A percentile compares a stretch with the other conserved stretches of the same genome.
These are phyloP conservation scores for Corylus avellana DNA, from an alignment of 306 rosid genomes.

Conservation along the genomic window DNA sequence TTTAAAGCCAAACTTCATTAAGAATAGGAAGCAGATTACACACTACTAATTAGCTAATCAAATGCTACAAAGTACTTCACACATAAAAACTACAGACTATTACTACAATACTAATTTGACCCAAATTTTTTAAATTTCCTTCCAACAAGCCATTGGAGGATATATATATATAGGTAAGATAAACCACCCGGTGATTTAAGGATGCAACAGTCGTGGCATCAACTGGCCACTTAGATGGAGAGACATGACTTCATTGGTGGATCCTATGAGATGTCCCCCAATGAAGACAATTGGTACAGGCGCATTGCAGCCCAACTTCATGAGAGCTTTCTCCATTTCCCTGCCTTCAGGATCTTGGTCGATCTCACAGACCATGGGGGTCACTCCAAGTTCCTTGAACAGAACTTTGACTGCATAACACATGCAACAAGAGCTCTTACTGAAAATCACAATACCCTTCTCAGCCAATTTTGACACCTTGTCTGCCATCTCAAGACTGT, in stretches of 20 bases:
- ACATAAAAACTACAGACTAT: constrained; percentile 39
- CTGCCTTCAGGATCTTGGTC: constrained; percentile 83
- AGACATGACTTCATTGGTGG: constrained; percentile 97
- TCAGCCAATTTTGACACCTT: constrained; percentile 84
- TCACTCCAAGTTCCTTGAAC: constrained; percentile 66
- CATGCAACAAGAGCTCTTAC: constrained; percentile 93
- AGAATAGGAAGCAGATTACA: constrained; percentile 60
- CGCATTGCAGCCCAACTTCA: constrained; percentile 60
- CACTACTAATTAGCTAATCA: constrained; percentile 39
- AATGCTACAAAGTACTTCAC: constrained; percentile 53
- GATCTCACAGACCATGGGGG: constrained; percentile 66
- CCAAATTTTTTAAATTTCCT: constrained; percentile 47
- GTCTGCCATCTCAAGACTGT: constrained; percentile 56
- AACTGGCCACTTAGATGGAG: constrained; percentile 84
- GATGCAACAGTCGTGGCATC: constrained; percentile 36
- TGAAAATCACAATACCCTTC: constrained; percentile 87
- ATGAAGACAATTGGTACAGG: constrained; percentile 95
- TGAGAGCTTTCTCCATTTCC: constrained; percentile 88
- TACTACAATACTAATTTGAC: constrained; percentile 44
- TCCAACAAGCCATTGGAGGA: constrained; percentile 37
- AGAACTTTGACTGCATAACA: constrained; percentile 77
- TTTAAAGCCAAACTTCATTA: constrained; percentile 57
- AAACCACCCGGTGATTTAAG: too few species aligned
- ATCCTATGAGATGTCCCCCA: constrained; percentile 75
- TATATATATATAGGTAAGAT: too few species aligned